phyloP scores from a whole-genome alignment of 1,284 basidiomycete genomes.

The Rugosomyces carneus region DNA sequence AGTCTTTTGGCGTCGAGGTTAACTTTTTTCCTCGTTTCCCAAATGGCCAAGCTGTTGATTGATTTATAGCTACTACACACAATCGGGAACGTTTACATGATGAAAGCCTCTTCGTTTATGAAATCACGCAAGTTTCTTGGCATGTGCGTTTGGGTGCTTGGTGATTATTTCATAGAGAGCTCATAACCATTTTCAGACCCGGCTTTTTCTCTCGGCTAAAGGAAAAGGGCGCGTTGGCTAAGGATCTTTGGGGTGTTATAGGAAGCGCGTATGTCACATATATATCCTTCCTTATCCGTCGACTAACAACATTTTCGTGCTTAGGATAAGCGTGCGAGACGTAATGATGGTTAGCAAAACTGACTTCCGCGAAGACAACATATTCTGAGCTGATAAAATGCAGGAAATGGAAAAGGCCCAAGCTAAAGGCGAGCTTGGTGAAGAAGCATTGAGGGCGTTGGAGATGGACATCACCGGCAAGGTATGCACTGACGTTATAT shows the following conservation, averaged over 20 bases:
- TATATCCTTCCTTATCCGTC: background rate
- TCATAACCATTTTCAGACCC: slow-evolving; percentile 46
- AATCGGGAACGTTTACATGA: slow-evolving; percentile 87
- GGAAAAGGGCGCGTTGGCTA: slow-evolving; percentile 89
- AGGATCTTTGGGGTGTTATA: slow-evolving; percentile 92
- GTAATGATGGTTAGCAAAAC: slow-evolving; percentile 41
- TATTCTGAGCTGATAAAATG: background rate
- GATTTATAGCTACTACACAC: slow-evolving; percentile 65
- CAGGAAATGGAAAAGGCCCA: slow-evolving; percentile 90
- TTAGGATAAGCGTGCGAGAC: slow-evolving; percentile 64
- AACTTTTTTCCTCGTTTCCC: slow-evolving; percentile 17
- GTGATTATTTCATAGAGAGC: no score
- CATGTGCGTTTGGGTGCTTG: slow-evolving; percentile 50
- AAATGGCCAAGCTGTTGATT: slow-evolving; percentile 5
- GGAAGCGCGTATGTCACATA: slow-evolving; percentile 71
- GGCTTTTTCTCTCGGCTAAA: slow-evolving; percentile 94
- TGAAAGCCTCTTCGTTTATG: slow-evolving; percentile 89
- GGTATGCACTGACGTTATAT: slow-evolving; percentile 29
- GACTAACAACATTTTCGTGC: background rate
- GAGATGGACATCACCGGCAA: slow-evolving; percentile 96
- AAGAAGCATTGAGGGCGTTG: slow-evolving; percentile 80
- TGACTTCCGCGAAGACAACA: background rate
- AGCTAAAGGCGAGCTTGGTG: slow-evolving; percentile 78
- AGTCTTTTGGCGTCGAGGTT: slow-evolving; percentile 97
- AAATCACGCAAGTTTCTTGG: slow-evolving; percentile 91